Percentiles rank a stretch among this genome's conserved stretches.
phyloP scores from a whole-genome alignment of 164 flowering plant genomes.

The Liquidambar formosana region DNA sequence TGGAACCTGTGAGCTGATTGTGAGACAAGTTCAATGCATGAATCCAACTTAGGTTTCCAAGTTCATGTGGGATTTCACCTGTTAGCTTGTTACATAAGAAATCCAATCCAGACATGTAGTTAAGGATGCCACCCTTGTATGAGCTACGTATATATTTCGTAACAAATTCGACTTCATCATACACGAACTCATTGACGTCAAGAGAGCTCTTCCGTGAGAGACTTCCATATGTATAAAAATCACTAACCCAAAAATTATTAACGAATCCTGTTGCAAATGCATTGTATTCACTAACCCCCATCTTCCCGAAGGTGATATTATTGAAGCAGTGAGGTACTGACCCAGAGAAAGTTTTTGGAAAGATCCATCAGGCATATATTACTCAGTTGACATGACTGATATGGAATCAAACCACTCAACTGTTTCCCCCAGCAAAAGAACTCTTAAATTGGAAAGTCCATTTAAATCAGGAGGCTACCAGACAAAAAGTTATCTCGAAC shows the following conservation, averaged over 20 bases:
- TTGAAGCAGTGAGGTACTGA: background rate
- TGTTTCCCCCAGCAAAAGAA: constrained; percentile 1
- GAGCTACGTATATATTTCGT: background rate
- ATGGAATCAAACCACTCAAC: constrained; percentile 1
- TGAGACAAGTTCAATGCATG: too few relatives aligned
- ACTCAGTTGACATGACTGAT: background rate
- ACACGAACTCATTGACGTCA: background rate
- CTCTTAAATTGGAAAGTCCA: too few relatives aligned
- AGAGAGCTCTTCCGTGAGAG: background rate
- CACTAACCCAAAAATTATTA: background rate
- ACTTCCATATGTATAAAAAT: background rate
- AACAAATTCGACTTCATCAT: background rate
- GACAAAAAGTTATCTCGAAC: too few relatives aligned
- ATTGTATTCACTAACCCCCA: background rate
- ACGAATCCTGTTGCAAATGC: background rate
- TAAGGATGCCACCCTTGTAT: constrained; percentile 5
- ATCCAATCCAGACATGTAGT: constrained; percentile 14
- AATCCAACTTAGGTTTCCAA: too few relatives aligned
- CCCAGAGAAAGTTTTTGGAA: background rate
- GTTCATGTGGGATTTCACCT: background rate
- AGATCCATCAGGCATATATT: constrained; percentile 7
- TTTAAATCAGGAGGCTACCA: background rate
- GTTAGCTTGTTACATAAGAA: constrained; percentile 5
- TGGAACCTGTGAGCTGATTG: too few relatives aligned
- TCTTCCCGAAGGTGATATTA: constrained; percentile 1